Evolutionary conservation across 345 rosid genomes (phyloP).

Genomic region (Salix suchowensis): DNA sequence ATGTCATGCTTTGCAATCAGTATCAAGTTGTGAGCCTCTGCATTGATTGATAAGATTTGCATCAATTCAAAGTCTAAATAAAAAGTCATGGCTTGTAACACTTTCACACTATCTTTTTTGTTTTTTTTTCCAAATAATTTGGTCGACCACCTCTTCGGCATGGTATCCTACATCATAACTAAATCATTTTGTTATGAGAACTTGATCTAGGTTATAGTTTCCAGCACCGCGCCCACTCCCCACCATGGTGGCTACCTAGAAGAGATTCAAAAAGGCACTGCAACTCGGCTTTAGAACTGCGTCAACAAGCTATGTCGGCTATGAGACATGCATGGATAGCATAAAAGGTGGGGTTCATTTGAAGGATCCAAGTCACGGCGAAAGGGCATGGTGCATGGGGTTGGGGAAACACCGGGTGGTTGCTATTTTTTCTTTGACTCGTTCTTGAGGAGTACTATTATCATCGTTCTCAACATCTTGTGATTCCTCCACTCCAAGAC

Average conservation of each 20-base stretch:
- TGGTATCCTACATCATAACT: background rate
- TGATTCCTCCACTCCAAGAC: background rate
- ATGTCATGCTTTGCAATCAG: too few species aligned
- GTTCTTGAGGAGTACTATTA: background rate
- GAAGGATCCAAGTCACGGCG: conserved; percentile 39
- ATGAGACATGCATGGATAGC: background rate
- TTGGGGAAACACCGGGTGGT: background rate
- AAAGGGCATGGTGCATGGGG: conserved; percentile 5
- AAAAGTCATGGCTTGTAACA: too few species aligned
- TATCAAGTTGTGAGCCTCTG: too few species aligned
- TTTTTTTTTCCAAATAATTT: too few species aligned
- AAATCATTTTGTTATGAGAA: background rate
- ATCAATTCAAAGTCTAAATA: too few species aligned
- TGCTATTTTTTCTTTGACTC: too few species aligned
- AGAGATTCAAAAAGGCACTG: background rate
- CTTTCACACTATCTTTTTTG: too few species aligned
- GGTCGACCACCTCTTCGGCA: too few species aligned
- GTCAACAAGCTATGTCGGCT: conserved; percentile 17
- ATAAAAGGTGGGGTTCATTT: background rate
- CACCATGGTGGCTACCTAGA: conserved; percentile 29
- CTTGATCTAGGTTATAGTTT: background rate
- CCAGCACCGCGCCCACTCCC: conserved; percentile 14
- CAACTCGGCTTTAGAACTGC: conserved; percentile 16
- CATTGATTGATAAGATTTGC: too few species aligned
- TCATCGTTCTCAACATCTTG: background rate